Evolutionary conservation across 176 grass and related monocot species (phyloP).

Genomic region (Phyllostachys edulis): DNA sequence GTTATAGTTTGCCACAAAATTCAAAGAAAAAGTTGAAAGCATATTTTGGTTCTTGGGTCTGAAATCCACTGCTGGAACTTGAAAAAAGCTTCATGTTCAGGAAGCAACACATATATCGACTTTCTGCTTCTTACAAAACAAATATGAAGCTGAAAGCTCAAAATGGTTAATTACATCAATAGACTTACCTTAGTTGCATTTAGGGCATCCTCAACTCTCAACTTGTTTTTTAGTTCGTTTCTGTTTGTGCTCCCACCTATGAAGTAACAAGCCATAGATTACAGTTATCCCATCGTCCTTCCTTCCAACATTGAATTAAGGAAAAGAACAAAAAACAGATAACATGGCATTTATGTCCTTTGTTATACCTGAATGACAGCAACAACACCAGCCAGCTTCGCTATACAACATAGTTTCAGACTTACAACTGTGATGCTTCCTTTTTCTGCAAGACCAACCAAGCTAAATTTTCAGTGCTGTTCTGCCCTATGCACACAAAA

Average conservation of each 20-base stretch:
- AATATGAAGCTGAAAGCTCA: slow-evolving; percentile 6
- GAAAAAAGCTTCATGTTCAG: background rate
- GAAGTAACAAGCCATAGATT: slow-evolving; percentile 25
- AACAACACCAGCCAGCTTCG: slow-evolving; percentile 96
- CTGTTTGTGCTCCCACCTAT: slow-evolving; percentile 98
- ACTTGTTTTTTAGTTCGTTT: slow-evolving; percentile 97
- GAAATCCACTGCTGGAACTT: too few species aligned
- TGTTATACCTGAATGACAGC: slow-evolving; percentile 90
- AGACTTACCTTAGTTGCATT: slow-evolving; percentile 85
- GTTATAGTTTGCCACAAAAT: too few species aligned
- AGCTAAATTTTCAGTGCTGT: background rate
- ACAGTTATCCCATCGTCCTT: background rate
- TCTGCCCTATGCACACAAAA: background rate
- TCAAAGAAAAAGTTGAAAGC: too few species aligned
- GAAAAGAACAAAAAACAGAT: background rate
- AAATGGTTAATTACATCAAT: background rate
- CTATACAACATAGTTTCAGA: slow-evolving; percentile 42
- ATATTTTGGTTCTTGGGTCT: too few species aligned
- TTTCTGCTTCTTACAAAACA: background rate
- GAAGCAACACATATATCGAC: background rate
- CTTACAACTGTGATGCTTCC: background rate
- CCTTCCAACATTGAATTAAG: background rate
- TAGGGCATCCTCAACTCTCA: slow-evolving; percentile 99
- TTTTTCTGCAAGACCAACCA: background rate
- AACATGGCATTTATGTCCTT: background rate